Percentiles rank a stretch among this genome's conserved stretches.
phyloP scores from a whole-genome alignment of 768 basidiomycete species.

The Pholiota conissans region DNA sequence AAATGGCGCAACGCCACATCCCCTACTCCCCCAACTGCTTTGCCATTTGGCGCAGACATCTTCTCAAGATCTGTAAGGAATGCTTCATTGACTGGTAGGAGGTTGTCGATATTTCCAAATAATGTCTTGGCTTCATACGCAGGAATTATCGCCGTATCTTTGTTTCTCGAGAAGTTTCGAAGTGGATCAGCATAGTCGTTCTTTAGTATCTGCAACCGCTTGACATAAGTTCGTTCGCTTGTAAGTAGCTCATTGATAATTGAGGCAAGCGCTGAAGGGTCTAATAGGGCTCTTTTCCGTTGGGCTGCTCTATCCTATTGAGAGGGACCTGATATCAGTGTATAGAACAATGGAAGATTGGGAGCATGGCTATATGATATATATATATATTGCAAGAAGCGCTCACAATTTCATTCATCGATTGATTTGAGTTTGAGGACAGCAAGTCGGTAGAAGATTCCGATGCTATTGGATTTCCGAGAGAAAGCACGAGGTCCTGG shows the following conservation, averaged over 20 bases:
- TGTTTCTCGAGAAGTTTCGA: slow-evolving; percentile 78
- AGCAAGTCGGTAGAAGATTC: slow-evolving; percentile 49
- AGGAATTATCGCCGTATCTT: slow-evolving; percentile 85
- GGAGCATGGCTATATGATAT: neutral
- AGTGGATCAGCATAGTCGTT: slow-evolving; percentile 90
- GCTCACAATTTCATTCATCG: slow-evolving; percentile 45
- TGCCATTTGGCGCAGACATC: slow-evolving; percentile 66
- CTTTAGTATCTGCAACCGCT: slow-evolving; percentile 80
- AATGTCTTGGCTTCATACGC: slow-evolving; percentile 90
- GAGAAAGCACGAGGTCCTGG: slow-evolving; percentile 74
- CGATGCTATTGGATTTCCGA: slow-evolving; percentile 65
- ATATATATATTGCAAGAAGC: neutral
- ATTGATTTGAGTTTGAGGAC: slow-evolving; percentile 40
- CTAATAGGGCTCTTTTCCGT: slow-evolving; percentile 61
- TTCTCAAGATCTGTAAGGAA: slow-evolving; percentile 83
- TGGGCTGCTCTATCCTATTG: slow-evolving; percentile 40
- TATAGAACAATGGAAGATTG: neutral
- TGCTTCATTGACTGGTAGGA: slow-evolving; percentile 86
- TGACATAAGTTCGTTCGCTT: slow-evolving; percentile 89
- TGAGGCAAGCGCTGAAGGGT: slow-evolving; percentile 65
- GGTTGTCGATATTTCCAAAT: slow-evolving; percentile 91
- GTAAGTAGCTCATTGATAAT: slow-evolving; percentile 84
- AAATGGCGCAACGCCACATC: slow-evolving; percentile 88
- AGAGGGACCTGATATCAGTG: neutral
- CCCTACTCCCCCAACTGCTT: slow-evolving; percentile 66